These are phyloP conservation scores for Solanum paucissectum DNA, from an alignment of 257 asterid genomes.

Conservation along the genomic window DNA sequence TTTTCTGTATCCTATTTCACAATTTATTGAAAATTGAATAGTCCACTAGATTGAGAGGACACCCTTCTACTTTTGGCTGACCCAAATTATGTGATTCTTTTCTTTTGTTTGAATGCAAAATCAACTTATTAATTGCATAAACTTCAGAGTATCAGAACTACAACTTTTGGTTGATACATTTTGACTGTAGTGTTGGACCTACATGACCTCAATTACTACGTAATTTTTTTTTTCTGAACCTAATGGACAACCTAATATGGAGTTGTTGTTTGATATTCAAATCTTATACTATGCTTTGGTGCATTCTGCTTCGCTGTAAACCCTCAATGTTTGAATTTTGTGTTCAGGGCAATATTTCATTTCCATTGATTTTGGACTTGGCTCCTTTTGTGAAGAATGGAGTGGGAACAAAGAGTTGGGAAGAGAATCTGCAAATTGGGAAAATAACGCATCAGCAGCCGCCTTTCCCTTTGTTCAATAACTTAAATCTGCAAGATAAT, in stretches of 20 bases:
- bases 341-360: slow-evolving; percentile 63
- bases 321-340: not conserved
- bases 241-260: not conserved
- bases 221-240: not conserved
- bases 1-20: not conserved
- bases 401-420: slow-evolving; percentile 30
- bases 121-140: not conserved
- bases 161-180: not conserved
- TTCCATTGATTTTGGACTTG: slow-evolving; percentile 52
- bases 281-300: not conserved
- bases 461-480: slow-evolving; percentile 13
- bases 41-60: not conserved
- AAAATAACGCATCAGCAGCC: slow-evolving; percentile 9
- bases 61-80: not conserved
- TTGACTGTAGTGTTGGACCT: not conserved
- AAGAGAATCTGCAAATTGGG: slow-evolving; percentile 12
- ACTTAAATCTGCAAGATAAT: slow-evolving; percentile 22
- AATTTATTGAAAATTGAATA: not conserved
- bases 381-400: slow-evolving; percentile 41
- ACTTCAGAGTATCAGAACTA: not conserved
- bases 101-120: not conserved
- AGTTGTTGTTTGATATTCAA: not conserved
- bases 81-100: not conserved
- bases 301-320: not conserved
- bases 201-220: not conserved